A percentile compares a stretch with the other conserved stretches of the same genome.
phyloP scores from a whole-genome alignment of 108 stramenopile genomes.

The Schizochytrium sp. region DNA sequence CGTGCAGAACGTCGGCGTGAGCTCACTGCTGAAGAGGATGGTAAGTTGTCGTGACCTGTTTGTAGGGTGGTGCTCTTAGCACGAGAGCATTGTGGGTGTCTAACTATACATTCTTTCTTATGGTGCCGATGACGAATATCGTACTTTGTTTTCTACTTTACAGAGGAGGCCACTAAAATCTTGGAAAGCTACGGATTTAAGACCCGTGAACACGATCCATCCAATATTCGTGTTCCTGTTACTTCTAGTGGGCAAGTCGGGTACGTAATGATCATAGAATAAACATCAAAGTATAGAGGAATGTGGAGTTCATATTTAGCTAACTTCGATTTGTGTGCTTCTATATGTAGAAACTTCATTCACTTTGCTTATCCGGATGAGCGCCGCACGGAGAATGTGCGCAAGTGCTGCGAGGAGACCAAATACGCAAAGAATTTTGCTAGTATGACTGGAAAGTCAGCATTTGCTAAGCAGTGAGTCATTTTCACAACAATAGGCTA shows the following conservation, averaged over 20 bases:
- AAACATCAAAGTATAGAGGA: background rate
- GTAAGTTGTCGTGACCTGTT: background rate
- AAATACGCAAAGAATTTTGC: constrained; percentile 55
- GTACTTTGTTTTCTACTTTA: background rate
- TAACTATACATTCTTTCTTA: background rate
- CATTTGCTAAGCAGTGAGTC: constrained; percentile 30
- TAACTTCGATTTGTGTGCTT: background rate
- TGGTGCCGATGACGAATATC: background rate
- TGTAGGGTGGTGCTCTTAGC: no score
- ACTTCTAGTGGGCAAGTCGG: constrained; percentile 3
- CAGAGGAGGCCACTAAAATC: constrained; percentile 53
- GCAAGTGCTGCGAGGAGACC: constrained; percentile 61
- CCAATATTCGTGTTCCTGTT: constrained; percentile 8
- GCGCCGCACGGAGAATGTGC: constrained; percentile 52
- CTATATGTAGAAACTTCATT: constrained; percentile 13
- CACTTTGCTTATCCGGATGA: constrained; percentile 51
- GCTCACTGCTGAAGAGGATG: constrained; percentile 46
- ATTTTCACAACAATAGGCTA: no score
- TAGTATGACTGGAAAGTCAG: constrained; percentile 41
- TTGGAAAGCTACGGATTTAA: constrained; percentile 41
- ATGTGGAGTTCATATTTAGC: background rate
- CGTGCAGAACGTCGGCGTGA: constrained; percentile 41
- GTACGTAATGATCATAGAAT: background rate
- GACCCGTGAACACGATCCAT: constrained; percentile 16
- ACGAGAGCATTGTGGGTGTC: no score